Evolutionary conservation across 768 basidiomycete genomes (phyloP), one percentile per base, ranked within the genome.

Genomic region (Tubosaeta brunneosetosa): DNA sequence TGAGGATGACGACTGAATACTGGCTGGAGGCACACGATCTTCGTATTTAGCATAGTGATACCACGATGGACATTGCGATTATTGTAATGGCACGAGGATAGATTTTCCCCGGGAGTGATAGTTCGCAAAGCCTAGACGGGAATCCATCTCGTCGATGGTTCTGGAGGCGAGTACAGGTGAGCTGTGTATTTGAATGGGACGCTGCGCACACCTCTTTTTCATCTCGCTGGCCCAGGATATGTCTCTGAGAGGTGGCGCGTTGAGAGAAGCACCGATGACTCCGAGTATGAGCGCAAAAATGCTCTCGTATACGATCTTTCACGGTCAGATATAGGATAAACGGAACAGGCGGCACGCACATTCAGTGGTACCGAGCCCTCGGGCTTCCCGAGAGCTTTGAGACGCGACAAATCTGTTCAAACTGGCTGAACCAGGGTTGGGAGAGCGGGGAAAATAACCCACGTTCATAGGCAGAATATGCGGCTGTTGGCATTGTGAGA

Each of bases 141-240:
- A 80, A 60, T 88, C 82, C 83, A 88, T 86, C 60, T 85, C 84
- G 66, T 88, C 86, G 49, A 88, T 85, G 56, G 81, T 78, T 53
- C 86, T 89, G 59, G 34, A 36, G 54, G n/a, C 27, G 50, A 51
- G 8, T 17, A 36, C 50, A 40, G 47, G 43, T 44, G 19, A 44
- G 12, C 38, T 25, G 12, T 22, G 6, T 14, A 8, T 50, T 19
- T 27, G 17, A 26, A 44, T 4, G 26, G 0, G 44, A 32, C n/a
- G 19, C 29, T 38, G 29, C 16, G 69, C 82, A 59, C 60, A 91
- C 91, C 85, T 78, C 64, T 79, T 84, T 60, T 79, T 80, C 91
- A 93, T 93, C 71, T 94, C 91, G 60, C 87, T 90, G 16, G 88
- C 81, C 91, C 90, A 94, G 32, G 86, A 86, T 53, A 92, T 88